Conservation (phyloP, 805 yeast genomes). For the Yarrowia sp. region DNA sequence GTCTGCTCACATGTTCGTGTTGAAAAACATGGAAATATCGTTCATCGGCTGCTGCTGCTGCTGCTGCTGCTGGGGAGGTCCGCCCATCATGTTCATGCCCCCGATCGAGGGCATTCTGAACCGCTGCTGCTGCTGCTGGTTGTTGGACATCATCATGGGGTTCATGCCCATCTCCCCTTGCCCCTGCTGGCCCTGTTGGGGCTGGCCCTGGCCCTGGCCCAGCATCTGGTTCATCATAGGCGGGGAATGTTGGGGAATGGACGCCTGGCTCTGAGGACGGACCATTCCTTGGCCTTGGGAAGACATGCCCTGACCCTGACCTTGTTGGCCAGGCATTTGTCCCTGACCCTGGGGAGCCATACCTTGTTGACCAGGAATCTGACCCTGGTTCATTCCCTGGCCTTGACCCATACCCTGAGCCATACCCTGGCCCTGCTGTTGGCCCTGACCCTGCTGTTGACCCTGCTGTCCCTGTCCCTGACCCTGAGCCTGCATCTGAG, state of each 20-base stretch:
- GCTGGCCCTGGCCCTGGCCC: conserved; percentile 12
- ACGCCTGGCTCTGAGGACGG: no score
- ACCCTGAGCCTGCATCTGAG: neutral
- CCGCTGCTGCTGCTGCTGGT: conserved; percentile 19
- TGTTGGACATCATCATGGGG: conserved; percentile 34
- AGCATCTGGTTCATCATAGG: conserved; percentile 38
- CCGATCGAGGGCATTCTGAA: conserved; percentile 27
- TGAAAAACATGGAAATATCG: conserved; percentile 30
- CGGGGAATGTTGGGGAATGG: conserved; percentile 42
- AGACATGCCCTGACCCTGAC: conserved; percentile 14
- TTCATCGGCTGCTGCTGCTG: conserved; percentile 37
- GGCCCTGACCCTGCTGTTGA: conserved; percentile 31
- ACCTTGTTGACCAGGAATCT: neutral
- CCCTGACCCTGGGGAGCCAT: neutral
- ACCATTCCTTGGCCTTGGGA: neutral
- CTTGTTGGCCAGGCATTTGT: no score
- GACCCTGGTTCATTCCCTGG: conserved; percentile 29
- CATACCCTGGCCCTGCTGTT: conserved; percentile 20
- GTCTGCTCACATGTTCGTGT: conserved; percentile 10
- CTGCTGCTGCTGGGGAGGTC: conserved; percentile 20
- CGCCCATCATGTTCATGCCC: conserved; percentile 38
- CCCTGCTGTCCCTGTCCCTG: conserved; percentile 35
- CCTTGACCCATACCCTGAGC: conserved; percentile 4
- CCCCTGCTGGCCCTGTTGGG: neutral
- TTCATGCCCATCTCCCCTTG: conserved; percentile 24